A percentile compares a stretch with the other conserved stretches of the same genome.
These are phyloP conservation scores for Pichia exigua DNA, from an alignment of 805 yeast species.

Conservation along the genomic window DNA sequence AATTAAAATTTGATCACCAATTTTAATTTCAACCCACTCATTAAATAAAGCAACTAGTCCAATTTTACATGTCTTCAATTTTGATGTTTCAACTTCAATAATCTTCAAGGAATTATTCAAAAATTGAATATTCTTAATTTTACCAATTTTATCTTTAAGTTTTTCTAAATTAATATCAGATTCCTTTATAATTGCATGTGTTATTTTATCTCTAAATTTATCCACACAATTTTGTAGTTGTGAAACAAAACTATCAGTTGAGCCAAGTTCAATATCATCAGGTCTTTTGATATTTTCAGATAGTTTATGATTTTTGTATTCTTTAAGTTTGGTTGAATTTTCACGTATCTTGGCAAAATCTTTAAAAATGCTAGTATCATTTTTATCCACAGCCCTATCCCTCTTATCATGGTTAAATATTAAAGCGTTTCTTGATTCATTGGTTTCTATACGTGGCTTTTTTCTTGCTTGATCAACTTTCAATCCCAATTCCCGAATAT, in stretches of 20 bases:
- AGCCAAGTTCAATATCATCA: neutral
- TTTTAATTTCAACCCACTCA: slow-evolving; percentile 10
- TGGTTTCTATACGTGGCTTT: neutral
- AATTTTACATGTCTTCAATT: neutral
- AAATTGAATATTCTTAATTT: neutral
- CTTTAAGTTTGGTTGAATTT: neutral
- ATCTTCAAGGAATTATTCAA: slow-evolving; percentile 8
- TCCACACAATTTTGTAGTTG: slow-evolving; percentile 1
- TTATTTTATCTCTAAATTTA: neutral
- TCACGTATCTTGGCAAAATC: neutral
- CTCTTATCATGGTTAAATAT: neutral
- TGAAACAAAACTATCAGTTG: neutral
- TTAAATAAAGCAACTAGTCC: slow-evolving; percentile 11
- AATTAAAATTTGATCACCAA: slow-evolving; percentile 8
- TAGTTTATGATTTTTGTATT: neutral
- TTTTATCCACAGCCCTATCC: neutral
- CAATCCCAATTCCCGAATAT: neutral
- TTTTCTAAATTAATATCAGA: neutral
- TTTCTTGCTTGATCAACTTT: neutral
- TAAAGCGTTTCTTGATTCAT: neutral
- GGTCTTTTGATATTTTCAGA: neutral
- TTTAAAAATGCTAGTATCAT: neutral
- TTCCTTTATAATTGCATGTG: slow-evolving; percentile 6
- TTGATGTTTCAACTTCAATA: slow-evolving; percentile 1
- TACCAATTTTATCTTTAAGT: neutral